A percentile compares a stretch with the other conserved stretches of the same genome.
phyloP scores from a whole-genome alignment of 441 rosid genomes.

The Lepidium campestre region DNA sequence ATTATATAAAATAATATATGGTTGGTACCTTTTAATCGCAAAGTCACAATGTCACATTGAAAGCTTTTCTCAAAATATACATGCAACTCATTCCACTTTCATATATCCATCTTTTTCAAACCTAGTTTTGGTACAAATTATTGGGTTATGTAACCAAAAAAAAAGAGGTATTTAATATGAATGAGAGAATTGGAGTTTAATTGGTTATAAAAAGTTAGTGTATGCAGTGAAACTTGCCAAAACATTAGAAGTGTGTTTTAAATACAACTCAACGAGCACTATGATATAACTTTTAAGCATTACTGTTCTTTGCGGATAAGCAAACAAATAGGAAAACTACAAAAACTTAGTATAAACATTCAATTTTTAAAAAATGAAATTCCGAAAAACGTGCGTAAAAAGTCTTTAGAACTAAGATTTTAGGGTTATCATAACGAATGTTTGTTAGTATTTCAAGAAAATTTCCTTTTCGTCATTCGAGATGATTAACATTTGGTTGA shows the following conservation, averaged over 20 bases:
- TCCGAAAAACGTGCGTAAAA: not conserved
- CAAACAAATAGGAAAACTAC: not conserved
- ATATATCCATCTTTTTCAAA: no score
- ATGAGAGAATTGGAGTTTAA: not conserved
- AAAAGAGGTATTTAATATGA: not conserved
- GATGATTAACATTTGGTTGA: not conserved
- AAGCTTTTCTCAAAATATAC: no score
- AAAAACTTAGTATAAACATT: not conserved
- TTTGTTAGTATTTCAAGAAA: not conserved
- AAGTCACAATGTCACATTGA: no score
- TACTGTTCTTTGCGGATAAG: constrained; percentile 4
- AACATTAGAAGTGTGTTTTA: not conserved
- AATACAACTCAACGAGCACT: not conserved
- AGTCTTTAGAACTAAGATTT: not conserved
- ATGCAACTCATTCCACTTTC: no score
- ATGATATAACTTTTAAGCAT: constrained; percentile 1
- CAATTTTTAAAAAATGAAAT: not conserved
- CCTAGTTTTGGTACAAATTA: no score
- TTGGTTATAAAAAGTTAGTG: not conserved
- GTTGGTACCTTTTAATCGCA: no score
- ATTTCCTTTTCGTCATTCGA: not conserved
- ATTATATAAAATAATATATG: no score
- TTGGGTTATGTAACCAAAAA: no score
- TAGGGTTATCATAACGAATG: not conserved
- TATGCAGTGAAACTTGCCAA: not conserved